Evolutionary conservation across 495 filamentous ascomycete genomes (phyloP), one percentile per base, ranked within the genome.

Genomic region (Aspergillus steynii): DNA sequence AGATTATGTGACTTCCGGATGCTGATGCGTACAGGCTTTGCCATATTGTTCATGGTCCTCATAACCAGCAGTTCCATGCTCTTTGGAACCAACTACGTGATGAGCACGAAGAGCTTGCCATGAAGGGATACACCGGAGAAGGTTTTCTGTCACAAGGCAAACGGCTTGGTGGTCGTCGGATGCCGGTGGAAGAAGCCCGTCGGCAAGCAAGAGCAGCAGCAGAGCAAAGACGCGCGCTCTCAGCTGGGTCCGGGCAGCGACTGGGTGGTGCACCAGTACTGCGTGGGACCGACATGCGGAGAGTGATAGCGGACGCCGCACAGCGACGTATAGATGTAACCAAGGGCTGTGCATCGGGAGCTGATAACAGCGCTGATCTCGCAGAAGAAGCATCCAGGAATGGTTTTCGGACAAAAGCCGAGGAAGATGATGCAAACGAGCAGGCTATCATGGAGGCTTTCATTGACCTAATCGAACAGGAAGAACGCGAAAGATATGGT

Each of bases 121-220:
- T 82, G 52, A 93, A 93, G 72, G 95, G 95, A 27, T 97, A 96
- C 69, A 96, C 89, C 10, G 95, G 95, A 28, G 93, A 96, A 74
- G 90, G 92, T 7, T 97, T 97, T 80, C 78, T 96, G 14, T 87
- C 86, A 0, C 70, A 86, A 50, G 93, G 94, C 5, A 85, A 85
- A 31, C 83, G 84, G 32, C 82, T 97, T 0, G 93, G 94, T 48
- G 90, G 89, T 3, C 64, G 62, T 15, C 77, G 80, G 31, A 80
- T 94, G 1, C 89, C 90, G 0, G 71, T 85, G 47, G 81, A 91
- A 50, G 94, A 97, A 75, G 90, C 89, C 37, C 84, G 88, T 14
- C 83, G 92, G 47, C 79, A 87, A 47, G 92, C 92, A 45, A 84
- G 92, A 37, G 85, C 81, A 10, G 83, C 89, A 7, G 93, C 94